A percentile compares a stretch with the other conserved stretches of the same genome.
These are phyloP conservation scores for Bolboschoenoplectus hybrid DNA, from an alignment of 202 grass and related monocot genomes.

Conservation along the genomic window DNA sequence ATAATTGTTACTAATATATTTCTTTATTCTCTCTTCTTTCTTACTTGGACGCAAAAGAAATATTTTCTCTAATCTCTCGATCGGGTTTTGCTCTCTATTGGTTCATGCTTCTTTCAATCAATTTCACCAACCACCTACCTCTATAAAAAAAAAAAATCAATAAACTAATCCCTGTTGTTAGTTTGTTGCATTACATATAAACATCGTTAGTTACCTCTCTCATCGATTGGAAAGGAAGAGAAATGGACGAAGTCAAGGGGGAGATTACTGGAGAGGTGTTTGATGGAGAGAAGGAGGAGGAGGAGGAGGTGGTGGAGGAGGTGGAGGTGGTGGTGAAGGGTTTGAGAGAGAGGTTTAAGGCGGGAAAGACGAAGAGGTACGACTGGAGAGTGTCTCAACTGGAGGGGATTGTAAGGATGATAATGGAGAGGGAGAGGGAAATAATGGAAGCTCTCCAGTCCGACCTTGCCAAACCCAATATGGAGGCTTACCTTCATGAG, in stretches of 20 bases:
- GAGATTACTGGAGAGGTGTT: neutral
- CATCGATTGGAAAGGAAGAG: neutral
- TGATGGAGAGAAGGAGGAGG: constrained; percentile 10
- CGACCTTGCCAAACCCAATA: constrained; percentile 77
- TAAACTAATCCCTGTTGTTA: neutral
- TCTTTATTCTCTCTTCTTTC: no score
- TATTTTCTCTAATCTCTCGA: no score
- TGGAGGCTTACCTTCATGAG: constrained; percentile 82
- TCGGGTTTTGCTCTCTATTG: neutral
- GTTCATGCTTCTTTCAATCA: neutral
- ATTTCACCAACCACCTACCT: neutral
- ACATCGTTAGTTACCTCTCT: neutral
- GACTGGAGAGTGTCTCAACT: constrained; percentile 86
- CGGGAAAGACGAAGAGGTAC: constrained; percentile 57
- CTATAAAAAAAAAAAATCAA: neutral
- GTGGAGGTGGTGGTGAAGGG: constrained; percentile 43
- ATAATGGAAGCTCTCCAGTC: constrained; percentile 65
- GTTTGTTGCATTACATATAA: neutral
- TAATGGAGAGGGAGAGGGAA: constrained; percentile 69
- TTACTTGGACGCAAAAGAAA: no score
- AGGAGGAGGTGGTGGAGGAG: constrained; percentile 33
- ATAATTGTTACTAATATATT: no score
- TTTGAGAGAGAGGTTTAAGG: constrained; percentile 52
- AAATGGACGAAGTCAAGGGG: neutral
- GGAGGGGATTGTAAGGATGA: constrained; percentile 51